Evolutionary conservation across 441 rosid species (phyloP).

Genomic region (Erysimum cheiri): DNA sequence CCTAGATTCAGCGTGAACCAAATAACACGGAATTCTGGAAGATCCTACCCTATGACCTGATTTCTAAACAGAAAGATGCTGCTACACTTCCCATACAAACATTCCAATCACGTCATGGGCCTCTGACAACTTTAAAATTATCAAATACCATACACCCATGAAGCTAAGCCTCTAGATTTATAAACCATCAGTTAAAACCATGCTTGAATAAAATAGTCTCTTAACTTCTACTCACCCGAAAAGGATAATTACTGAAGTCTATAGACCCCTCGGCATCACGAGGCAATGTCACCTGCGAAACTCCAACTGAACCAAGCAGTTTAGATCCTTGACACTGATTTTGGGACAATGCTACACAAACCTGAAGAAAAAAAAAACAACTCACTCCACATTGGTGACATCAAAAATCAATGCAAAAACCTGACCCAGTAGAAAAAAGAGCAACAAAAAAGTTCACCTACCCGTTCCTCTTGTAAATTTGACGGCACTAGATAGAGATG

Average conservation of each 20-base stretch:
- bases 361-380: slow-evolving; percentile 54
- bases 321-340: slow-evolving; percentile 70
- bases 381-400: slow-evolving; percentile 33
- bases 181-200: slow-evolving; percentile 18
- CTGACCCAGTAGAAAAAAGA: not conserved
- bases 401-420: slow-evolving; percentile 20
- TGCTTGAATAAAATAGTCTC: slow-evolving; percentile 15
- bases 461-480: slow-evolving; percentile 83
- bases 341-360: slow-evolving; percentile 70
- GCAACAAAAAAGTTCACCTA: slow-evolving; percentile 27
- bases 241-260: slow-evolving; percentile 86
- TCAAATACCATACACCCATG: slow-evolving; percentile 20
- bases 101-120: not conserved
- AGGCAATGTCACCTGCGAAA: slow-evolving; percentile 87
- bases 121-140: slow-evolving; percentile 6
- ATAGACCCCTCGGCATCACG: slow-evolving; percentile 86
- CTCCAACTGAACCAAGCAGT: slow-evolving; percentile 56
- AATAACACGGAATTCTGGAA: not conserved
- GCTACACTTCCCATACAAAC: slow-evolving; percentile 5
- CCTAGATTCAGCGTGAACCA: not conserved
- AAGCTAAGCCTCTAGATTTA: slow-evolving; percentile 15
- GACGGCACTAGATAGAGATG: slow-evolving; percentile 84
- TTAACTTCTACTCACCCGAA: slow-evolving; percentile 64
- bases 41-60: slow-evolving; percentile 6
- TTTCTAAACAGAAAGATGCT: not conserved